These are phyloP conservation scores for Paecilomyces sp. DNA, from an alignment of 2,329 filamentous ascomycete genomes.

Conservation along the genomic window DNA sequence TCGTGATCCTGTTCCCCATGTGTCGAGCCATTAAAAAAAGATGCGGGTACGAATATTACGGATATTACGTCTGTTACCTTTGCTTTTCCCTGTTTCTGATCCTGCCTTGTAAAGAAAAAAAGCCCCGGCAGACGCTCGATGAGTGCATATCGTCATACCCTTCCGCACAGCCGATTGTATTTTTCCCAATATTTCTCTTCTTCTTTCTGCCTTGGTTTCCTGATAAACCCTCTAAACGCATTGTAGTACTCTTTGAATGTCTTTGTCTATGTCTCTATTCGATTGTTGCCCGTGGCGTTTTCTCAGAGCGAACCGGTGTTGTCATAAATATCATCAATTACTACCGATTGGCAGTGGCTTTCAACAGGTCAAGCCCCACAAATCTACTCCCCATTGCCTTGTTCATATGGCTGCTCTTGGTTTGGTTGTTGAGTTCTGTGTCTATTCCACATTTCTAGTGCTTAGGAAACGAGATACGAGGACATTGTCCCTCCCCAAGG, in stretches of 20 bases:
- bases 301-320: background rate
- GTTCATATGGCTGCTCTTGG: background rate
- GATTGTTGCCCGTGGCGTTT: background rate
- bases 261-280: background rate
- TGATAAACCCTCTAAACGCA: background rate
- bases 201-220: background rate
- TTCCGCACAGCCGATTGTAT: background rate
- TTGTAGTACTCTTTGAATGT: background rate
- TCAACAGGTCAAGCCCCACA: background rate
- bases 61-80: background rate
- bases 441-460: background rate
- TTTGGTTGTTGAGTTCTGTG: background rate
- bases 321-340: background rate
- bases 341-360: background rate
- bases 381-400: background rate
- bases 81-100: background rate
- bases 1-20: constrained; percentile 10
- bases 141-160: background rate
- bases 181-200: background rate
- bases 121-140: background rate
- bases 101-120: background rate
- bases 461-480: background rate
- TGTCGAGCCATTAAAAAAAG: background rate
- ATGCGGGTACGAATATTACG: background rate
- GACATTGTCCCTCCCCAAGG: background rate